phyloP scores from a whole-genome alignment of 257 asterid genomes.

The Lycium barbarum region DNA sequence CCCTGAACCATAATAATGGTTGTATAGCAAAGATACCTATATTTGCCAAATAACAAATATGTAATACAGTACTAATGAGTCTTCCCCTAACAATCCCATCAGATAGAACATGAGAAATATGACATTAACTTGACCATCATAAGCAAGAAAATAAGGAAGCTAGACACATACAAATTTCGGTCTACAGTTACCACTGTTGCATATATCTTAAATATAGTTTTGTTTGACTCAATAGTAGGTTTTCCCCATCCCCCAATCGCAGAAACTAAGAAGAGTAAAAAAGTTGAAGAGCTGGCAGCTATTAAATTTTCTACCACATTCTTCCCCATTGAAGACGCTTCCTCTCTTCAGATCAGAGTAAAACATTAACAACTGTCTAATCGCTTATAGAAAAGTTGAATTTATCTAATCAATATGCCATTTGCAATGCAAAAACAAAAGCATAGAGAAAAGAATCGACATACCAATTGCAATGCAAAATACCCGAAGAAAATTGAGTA shows the following conservation, averaged over 20 bases:
- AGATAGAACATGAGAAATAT: neutral
- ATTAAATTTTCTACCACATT: neutral
- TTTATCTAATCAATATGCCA: neutral
- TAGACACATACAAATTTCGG: neutral
- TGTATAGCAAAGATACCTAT: neutral
- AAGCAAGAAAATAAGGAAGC: constrained; percentile 21
- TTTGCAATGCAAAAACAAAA: neutral
- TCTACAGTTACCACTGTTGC: neutral
- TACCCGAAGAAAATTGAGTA: neutral
- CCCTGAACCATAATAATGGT: constrained; percentile 21
- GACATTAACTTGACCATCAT: constrained; percentile 5
- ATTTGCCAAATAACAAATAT: constrained; percentile 12
- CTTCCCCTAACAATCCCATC: neutral
- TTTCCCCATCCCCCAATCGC: neutral
- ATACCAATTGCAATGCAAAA: constrained; percentile 1
- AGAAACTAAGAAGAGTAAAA: neutral
- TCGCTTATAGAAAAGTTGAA: neutral
- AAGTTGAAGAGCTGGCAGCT: neutral
- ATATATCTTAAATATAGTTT: neutral
- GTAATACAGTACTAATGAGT: neutral
- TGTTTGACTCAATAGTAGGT: neutral
- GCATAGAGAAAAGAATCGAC: neutral
- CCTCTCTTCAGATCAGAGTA: neutral
- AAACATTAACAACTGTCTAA: neutral
- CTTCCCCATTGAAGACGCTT: neutral